A percentile compares a stretch with the other conserved stretches of the same genome.
Evolutionary conservation across 1,284 basidiomycete genomes (phyloP).

Genomic region (Cryptococcus deneoformans): DNA sequence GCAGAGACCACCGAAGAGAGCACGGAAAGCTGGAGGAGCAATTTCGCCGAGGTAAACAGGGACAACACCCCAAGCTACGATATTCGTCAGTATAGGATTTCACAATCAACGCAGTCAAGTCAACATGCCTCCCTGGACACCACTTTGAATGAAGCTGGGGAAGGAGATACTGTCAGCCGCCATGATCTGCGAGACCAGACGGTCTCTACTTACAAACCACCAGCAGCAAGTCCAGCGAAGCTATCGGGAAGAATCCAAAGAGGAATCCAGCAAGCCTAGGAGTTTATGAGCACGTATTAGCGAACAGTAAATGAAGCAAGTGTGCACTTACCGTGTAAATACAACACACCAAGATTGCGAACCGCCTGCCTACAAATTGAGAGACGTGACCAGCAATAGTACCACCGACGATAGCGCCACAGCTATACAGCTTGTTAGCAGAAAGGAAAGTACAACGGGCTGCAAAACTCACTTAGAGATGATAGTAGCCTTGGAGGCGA

Average conservation of each 20-base stretch:
- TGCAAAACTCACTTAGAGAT: slow-evolving; percentile 56
- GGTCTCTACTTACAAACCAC: slow-evolving; percentile 25
- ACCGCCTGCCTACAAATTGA: slow-evolving; percentile 82
- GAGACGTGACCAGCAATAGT: slow-evolving; percentile 70
- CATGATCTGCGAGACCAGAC: not conserved
- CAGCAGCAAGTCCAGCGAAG: slow-evolving; percentile 41
- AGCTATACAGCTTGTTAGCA: slow-evolving; percentile 9
- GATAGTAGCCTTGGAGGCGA: slow-evolving; percentile 82
- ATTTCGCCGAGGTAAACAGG: slow-evolving; percentile 72
- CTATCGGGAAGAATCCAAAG: slow-evolving; percentile 76
- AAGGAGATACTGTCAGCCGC: not conserved
- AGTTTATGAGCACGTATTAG: slow-evolving; percentile 1
- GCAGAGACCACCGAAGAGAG: slow-evolving; percentile 86
- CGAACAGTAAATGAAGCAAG: not conserved
- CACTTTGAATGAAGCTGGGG: slow-evolving; percentile 67
- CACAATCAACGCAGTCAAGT: too few relatives aligned
- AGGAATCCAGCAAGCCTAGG: slow-evolving; percentile 49
- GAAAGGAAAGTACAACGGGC: not conserved
- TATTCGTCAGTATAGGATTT: too few relatives aligned
- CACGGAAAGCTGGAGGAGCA: slow-evolving; percentile 73
- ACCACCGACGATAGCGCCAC: slow-evolving; percentile 75
- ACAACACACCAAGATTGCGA: slow-evolving; percentile 52
- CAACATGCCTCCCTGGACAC: slow-evolving; percentile 61
- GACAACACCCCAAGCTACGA: slow-evolving; percentile 50
- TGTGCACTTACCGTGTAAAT: slow-evolving; percentile 53